Percentiles rank a stretch among this genome's conserved stretches.
Evolutionary conservation across 2,329 filamentous ascomycete genomes (phyloP).

Genomic region (Teratosphaeria gauchensis): DNA sequence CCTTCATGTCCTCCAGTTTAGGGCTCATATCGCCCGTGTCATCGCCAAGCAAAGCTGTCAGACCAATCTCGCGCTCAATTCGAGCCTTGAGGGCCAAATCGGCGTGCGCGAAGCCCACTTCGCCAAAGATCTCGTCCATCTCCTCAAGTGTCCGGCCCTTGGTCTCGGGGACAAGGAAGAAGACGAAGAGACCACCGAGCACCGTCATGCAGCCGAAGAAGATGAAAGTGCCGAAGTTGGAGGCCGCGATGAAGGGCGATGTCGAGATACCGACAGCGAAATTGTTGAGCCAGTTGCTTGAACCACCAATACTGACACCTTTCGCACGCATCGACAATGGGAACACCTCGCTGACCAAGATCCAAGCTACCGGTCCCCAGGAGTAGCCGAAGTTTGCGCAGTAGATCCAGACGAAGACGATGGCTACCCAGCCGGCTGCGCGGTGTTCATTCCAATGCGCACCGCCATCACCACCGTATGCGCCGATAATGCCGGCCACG

Average conservation of each 20-base stretch:
- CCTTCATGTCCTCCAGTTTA: background rate
- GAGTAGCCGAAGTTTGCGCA: conserved; percentile 65
- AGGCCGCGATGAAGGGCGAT: conserved; percentile 9
- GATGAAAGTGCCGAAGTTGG: conserved; percentile 15
- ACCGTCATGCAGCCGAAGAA: conserved; percentile 14
- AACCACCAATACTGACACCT: conserved; percentile 14
- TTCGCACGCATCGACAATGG: conserved; percentile 19
- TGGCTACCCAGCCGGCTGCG: conserved; percentile 59
- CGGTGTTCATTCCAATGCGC: conserved; percentile 43
- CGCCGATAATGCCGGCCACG: conserved; percentile 40
- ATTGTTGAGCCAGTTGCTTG: conserved; percentile 18
- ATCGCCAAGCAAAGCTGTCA: conserved; percentile 8
- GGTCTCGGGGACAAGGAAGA: conserved; percentile 19
- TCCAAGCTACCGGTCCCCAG: conserved; percentile 62
- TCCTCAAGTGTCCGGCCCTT: conserved; percentile 18
- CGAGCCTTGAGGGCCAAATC: conserved; percentile 8
- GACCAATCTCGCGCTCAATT: conserved; percentile 12
- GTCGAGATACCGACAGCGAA: conserved; percentile 14
- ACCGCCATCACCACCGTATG: conserved; percentile 40
- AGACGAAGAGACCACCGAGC: conserved; percentile 12
- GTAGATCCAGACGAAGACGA: conserved; percentile 63
- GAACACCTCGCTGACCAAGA: conserved; percentile 29
- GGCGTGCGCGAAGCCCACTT: conserved; percentile 25
- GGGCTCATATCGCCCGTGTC: conserved; percentile 1
- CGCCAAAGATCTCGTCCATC: conserved; percentile 21